Evolutionary conservation across 352 stramenopile genomes (phyloP), one percentile per base, ranked within the genome.

Genomic region (Globisporangium lucens): DNA sequence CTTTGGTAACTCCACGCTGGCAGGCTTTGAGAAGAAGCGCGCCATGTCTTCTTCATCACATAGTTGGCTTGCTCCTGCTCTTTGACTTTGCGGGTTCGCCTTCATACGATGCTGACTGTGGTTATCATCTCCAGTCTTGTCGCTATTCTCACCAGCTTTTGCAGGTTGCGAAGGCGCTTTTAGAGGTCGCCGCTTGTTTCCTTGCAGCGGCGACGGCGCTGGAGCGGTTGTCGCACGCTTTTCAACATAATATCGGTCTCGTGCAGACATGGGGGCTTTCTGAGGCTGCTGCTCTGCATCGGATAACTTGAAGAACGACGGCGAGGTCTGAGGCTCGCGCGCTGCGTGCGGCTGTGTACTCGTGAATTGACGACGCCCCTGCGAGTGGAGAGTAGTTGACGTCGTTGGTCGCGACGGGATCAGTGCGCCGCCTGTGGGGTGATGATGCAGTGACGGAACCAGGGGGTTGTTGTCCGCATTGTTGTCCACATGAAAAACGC

Each of bases 171-270:
- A 20, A 27, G 61, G 24, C 13, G 53, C 2, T 60, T 43, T 29
- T 12, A 68, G 41, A 4, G 63, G 30, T 12, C 65, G 49, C 2
- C 65, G 66, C 20, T 49, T 70, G 38, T 35, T 65, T 7, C 46
- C 57, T 5, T 41, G 47, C 24, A 61, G 66, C n/a, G 59, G 46
- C 1, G 62, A 77, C 29, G 61, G 15, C 29, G 61, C 64, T 13
- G 78, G 76, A 27, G 77, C 78, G 13, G 74, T 89, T 15, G 59
- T 76, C 2, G 72, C 73, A 51, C 82, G 73, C 49, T 88, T 80
- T 1, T 85, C 79, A 12, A 89, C 65, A 66, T 89, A 91, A 56
- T 86, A 89, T 20, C 70, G 66, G 62, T 91, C 83, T 35, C 83
- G 78, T 0, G 83, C 83, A 55, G 74, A 87, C 74, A 91, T 73